Conservation (phyloP, 2,329 filamentous ascomycete species). For the Clarireedia hainanense region DNA sequence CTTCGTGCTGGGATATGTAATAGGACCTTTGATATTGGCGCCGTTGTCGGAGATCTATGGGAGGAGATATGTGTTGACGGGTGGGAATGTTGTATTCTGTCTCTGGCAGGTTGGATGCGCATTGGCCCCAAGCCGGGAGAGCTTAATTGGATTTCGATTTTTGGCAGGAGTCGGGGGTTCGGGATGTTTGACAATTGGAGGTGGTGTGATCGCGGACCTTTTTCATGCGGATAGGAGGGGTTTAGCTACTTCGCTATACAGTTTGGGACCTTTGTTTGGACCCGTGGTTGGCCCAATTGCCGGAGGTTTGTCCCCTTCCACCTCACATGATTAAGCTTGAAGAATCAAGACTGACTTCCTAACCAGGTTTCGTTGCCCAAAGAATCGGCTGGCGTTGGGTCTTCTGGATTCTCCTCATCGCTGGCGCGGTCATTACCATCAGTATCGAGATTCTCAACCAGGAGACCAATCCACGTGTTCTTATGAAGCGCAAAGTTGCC, state of each 20-base stretch:
- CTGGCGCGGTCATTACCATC: slow-evolving; percentile 29
- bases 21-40: slow-evolving; percentile 22
- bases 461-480: slow-evolving; percentile 43
- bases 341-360: background rate
- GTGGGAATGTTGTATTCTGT: slow-evolving; percentile 41
- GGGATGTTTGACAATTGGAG: slow-evolving; percentile 27
- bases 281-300: slow-evolving; percentile 28
- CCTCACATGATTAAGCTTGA: background rate
- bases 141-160: slow-evolving; percentile 52
- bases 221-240: slow-evolving; percentile 15
- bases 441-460: slow-evolving; percentile 32
- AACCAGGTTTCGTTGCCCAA: slow-evolving; percentile 28
- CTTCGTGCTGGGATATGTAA: slow-evolving; percentile 19
- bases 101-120: slow-evolving; percentile 48
- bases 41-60: slow-evolving; percentile 55
- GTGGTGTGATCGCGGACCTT: slow-evolving; percentile 19
- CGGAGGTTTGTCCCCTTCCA: slow-evolving; percentile 18
- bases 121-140: slow-evolving; percentile 36
- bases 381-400: slow-evolving; percentile 31
- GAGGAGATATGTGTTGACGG: slow-evolving; percentile 33
- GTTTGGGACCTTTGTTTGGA: slow-evolving; percentile 26
- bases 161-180: slow-evolving; percentile 50
- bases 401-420: slow-evolving; percentile 11
- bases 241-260: slow-evolving; percentile 15
- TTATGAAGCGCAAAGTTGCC: slow-evolving; percentile 42